Evolutionary conservation across 2,329 filamentous ascomycete genomes (phyloP).

Genomic region (Pseudogymnoascus sp.): DNA sequence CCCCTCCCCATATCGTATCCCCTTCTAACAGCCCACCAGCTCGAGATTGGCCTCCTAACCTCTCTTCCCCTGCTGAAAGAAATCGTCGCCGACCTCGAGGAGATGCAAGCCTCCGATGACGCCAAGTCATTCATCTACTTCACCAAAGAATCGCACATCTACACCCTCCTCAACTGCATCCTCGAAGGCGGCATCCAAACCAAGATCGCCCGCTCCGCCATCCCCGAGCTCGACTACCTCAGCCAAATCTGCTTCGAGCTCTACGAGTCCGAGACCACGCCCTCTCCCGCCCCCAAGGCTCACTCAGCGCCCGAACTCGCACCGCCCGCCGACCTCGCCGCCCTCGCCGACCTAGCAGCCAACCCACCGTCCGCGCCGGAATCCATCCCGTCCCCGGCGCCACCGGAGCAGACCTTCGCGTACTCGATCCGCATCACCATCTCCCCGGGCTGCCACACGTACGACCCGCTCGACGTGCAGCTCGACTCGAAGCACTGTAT

Average conservation of each 20-base stretch:
- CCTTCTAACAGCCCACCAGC: conserved; percentile 24
- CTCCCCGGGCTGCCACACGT: conserved; percentile 91
- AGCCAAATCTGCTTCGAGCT: conserved; percentile 97
- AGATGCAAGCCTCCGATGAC: conserved; percentile 89
- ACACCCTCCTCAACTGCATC: conserved; percentile 95
- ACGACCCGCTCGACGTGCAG: conserved; percentile 92
- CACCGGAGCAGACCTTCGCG: conserved; percentile 58
- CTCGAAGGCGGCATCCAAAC: conserved; percentile 94
- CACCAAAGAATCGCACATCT: conserved; percentile 98
- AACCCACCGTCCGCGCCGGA: conserved; percentile 18
- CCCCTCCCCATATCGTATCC: neutral
- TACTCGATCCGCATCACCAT: conserved; percentile 97
- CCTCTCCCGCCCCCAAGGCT: conserved; percentile 12
- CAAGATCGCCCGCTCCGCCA: conserved; percentile 91
- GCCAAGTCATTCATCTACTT: conserved; percentile 98
- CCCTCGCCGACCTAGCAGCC: neutral
- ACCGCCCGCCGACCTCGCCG: conserved; percentile 24
- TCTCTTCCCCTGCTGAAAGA: conserved; percentile 90
- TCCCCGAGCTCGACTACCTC: conserved; percentile 94
- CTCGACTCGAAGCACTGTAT: conserved; percentile 96
- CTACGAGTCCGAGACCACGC: conserved; percentile 83
- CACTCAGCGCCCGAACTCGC: conserved; percentile 18
- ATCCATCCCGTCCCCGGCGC: conserved; percentile 45
- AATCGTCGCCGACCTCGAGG: conserved; percentile 93
- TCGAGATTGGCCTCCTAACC: conserved; percentile 95